Conservation (phyloP, 2,329 filamentous ascomycete species). For the Talaromyces pinophilus region DNA sequence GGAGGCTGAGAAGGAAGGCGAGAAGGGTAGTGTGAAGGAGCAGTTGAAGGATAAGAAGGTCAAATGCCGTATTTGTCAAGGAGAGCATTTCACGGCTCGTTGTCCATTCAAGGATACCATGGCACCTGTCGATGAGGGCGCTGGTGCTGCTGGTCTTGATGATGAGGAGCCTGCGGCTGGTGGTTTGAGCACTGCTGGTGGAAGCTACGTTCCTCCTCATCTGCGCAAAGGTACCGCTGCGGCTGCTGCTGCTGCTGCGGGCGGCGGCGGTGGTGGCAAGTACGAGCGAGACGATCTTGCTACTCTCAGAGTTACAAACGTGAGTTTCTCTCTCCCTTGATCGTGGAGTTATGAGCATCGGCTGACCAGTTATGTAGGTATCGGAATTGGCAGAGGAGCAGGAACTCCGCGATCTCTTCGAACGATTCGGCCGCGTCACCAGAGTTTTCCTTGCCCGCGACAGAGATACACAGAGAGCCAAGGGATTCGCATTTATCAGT, state of each 20-base stretch:
- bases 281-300: conserved; percentile 96
- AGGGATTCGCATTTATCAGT: conserved; percentile 99
- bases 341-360: background rate
- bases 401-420: conserved; percentile 96
- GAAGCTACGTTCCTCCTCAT: conserved; percentile 93
- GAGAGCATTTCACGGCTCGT: conserved; percentile 98
- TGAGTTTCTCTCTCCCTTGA: conserved; percentile 53
- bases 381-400: conserved; percentile 96
- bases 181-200: conserved; percentile 64
- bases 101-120: conserved; percentile 99
- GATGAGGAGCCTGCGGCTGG: conserved; percentile 48
- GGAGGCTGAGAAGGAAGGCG: conserved; percentile 58
- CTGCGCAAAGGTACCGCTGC: conserved; percentile 67
- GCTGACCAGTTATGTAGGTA: conserved; percentile 53
- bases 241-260: conserved; percentile 33
- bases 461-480: conserved; percentile 90
- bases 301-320: conserved; percentile 96
- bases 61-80: conserved; percentile 98
- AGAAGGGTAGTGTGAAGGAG: conserved; percentile 65
- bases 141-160: conserved; percentile 41
- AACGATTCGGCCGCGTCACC: conserved; percentile 93
- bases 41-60: conserved; percentile 97
- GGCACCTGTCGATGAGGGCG: conserved; percentile 63
- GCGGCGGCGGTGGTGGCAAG: conserved; percentile 89
- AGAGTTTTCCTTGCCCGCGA: conserved; percentile 98